phyloP scores from a whole-genome alignment of 1,284 basidiomycete genomes.

The Marasmius oreades region DNA sequence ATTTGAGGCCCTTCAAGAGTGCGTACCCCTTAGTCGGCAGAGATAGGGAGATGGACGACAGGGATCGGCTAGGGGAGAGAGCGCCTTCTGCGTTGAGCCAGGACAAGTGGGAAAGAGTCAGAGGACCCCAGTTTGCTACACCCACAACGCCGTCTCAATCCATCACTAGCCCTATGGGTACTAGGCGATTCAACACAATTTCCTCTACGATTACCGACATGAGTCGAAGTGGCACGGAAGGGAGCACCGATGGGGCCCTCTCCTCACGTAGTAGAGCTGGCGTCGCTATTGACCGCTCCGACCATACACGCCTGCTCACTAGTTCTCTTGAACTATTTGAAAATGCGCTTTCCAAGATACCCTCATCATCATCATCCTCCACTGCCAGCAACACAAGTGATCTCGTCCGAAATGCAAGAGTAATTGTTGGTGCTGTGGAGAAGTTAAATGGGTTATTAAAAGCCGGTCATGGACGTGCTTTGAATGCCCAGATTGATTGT shows the following conservation, averaged over 20 bases:
- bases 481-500: constrained; percentile 69
- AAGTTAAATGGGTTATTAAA: constrained; percentile 60
- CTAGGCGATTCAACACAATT: constrained; percentile 9
- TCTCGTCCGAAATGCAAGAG: constrained; percentile 54
- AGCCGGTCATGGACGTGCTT: constrained; percentile 47
- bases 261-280: background rate
- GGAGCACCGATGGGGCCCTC: constrained; percentile 8
- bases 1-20: constrained; percentile 27
- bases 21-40: constrained; percentile 20
- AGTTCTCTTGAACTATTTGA: constrained; percentile 72
- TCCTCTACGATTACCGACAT: background rate
- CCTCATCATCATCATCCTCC: constrained; percentile 37
- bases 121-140: background rate
- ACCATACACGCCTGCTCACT: constrained; percentile 65
- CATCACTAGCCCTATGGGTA: constrained; percentile 28
- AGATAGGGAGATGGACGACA: constrained; percentile 17
- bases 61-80: constrained; percentile 18
- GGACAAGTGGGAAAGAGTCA: background rate
- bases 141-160: background rate
- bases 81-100: constrained; percentile 16
- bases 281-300: constrained; percentile 31
- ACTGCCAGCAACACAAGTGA: constrained; percentile 42
- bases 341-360: constrained; percentile 50
- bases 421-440: constrained; percentile 61
- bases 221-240: constrained; percentile 3